Percentiles rank a stretch among this genome's conserved stretches.
phyloP scores from a whole-genome alignment of 2,329 filamentous ascomycete species.

The Xylariomycetidae sp. region DNA sequence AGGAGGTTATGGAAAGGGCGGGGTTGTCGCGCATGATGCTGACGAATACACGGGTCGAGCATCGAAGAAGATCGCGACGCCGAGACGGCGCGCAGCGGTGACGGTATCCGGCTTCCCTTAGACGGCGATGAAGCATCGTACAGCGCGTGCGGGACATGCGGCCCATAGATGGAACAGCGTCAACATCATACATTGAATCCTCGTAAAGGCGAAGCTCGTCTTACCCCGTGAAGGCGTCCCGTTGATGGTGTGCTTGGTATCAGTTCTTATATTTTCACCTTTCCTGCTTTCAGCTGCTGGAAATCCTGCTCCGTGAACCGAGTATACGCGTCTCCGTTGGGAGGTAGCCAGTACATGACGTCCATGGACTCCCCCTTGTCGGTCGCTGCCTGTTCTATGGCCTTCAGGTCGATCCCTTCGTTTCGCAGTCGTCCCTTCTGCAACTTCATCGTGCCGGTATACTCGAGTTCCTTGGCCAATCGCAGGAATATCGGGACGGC shows the following conservation, averaged over 20 bases:
- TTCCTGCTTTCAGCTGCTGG: conserved; percentile 22
- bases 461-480: conserved; percentile 32
- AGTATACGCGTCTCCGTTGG: conserved; percentile 25
- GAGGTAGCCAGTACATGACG: conserved; percentile 34
- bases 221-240: too few species aligned
- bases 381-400: conserved; percentile 25
- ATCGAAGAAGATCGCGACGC: too few species aligned
- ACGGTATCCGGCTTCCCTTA: too few species aligned
- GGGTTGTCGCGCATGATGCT: too few species aligned
- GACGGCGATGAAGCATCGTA: too few species aligned
- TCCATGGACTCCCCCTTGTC: conserved; percentile 24
- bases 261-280: conserved; percentile 12
- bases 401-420: conserved; percentile 35
- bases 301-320: conserved; percentile 32
- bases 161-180: too few species aligned
- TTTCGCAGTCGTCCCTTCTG: conserved; percentile 35
- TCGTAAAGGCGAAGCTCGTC: too few species aligned
- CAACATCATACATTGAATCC: too few species aligned
- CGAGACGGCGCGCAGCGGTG: too few species aligned
- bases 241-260: not conserved
- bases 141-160: too few species aligned
- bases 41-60: too few species aligned
- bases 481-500: conserved; percentile 38
- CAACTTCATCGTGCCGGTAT: conserved; percentile 39
- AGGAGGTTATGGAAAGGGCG: too few species aligned